These are phyloP conservation scores for Penicillium daleae DNA, from an alignment of 495 filamentous ascomycete species.

Conservation along the genomic window DNA sequence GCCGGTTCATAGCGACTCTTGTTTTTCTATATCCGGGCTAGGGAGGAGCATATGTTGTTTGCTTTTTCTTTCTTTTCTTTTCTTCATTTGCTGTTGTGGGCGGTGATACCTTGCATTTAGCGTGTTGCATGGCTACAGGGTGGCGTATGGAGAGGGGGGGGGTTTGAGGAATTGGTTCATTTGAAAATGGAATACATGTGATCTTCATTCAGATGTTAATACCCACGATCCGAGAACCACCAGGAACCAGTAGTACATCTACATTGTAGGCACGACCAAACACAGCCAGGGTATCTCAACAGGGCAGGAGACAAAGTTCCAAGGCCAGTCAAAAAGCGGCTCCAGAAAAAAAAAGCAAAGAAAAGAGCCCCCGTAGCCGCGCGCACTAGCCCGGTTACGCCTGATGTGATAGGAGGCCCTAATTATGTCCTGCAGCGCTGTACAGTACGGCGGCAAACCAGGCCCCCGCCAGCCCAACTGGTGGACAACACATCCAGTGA, in stretches of 20 bases:
- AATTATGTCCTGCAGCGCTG: slow-evolving; percentile 1
- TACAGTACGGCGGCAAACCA: slow-evolving; percentile 1
- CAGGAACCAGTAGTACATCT: not conserved
- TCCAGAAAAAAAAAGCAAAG: not conserved
- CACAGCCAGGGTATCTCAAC: not conserved
- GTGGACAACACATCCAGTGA: not conserved
- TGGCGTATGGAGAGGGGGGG: too few relatives aligned
- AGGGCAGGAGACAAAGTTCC: not conserved
- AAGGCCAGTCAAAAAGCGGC: not conserved
- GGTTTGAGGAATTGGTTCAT: slow-evolving; percentile 5
- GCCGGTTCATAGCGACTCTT: not conserved
- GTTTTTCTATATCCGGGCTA: not conserved
- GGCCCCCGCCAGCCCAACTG: slow-evolving; percentile 1
- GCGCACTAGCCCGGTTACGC: not conserved
- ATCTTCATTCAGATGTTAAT: not conserved
- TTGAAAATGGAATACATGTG: not conserved
- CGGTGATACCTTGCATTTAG: slow-evolving; percentile 30
- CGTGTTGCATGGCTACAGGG: slow-evolving; percentile 18
- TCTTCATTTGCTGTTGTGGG: slow-evolving; percentile 4
- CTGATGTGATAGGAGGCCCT: slow-evolving; percentile 3
- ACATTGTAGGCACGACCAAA: not conserved
- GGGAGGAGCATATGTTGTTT: not conserved
- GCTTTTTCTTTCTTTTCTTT: not conserved
- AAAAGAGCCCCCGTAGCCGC: slow-evolving; percentile 1
- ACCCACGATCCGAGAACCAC: not conserved